Percentiles rank a stretch among this genome's conserved stretches.
phyloP scores from a whole-genome alignment of 1,284 basidiomycete genomes.

The Microbotryum lychnidis-dioicae region DNA sequence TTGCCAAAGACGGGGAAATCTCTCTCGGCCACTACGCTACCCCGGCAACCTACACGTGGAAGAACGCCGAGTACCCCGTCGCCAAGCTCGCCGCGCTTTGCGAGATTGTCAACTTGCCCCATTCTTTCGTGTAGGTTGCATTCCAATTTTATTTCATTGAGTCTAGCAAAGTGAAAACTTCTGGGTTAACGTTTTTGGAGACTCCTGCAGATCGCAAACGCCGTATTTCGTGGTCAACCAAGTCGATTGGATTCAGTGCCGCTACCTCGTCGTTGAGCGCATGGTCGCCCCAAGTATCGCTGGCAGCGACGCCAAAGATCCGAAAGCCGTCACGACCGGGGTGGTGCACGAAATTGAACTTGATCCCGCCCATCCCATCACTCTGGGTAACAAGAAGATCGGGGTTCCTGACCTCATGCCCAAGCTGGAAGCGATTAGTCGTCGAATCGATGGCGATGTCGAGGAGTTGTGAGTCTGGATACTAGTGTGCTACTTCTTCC shows the following conservation, averaged over 20 bases:
- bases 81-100: conserved; percentile 25
- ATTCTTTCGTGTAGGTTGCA: conserved; percentile 15
- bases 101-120: conserved; percentile 29
- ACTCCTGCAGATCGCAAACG: background rate
- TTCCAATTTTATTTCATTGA: background rate
- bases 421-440: conserved; percentile 24
- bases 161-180: background rate
- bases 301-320: no score
- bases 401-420: conserved; percentile 24
- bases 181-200: background rate
- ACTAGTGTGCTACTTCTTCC: background rate
- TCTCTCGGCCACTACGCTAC: conserved; percentile 18
- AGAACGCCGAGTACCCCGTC: conserved; percentile 25
- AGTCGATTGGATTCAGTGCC: conserved; percentile 26
- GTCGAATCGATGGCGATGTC: background rate
- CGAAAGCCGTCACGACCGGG: no score
- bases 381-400: conserved; percentile 3
- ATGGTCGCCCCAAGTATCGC: background rate
- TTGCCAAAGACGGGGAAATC: conserved; percentile 9
- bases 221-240: conserved; percentile 28
- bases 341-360: conserved; percentile 5
- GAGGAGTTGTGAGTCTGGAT: conserved; percentile 14
- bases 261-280: conserved; percentile 13
- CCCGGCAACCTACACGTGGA: conserved; percentile 13
- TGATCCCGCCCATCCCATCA: conserved; percentile 20